Evolutionary conservation across 2,329 filamentous ascomycete genomes (phyloP).

Genomic region (Calonectria ilicicola): DNA sequence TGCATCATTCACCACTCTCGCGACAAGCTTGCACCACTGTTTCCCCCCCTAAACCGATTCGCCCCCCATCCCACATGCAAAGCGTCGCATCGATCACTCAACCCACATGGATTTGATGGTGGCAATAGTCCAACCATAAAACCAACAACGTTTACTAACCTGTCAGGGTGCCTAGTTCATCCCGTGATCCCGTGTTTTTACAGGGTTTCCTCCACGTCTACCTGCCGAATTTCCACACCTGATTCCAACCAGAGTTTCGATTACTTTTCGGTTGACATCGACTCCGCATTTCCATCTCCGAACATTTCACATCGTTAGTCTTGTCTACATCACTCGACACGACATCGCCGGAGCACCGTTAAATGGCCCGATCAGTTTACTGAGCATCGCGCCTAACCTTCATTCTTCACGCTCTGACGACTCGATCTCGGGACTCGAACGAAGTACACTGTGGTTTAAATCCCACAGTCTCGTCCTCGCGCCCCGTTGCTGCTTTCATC

Average conservation of each 20-base stretch:
- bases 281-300: not conserved
- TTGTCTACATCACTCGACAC: conserved; percentile 31
- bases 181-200: not conserved
- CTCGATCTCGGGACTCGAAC: conserved; percentile 16
- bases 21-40: not conserved
- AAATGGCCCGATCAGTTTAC: conserved; percentile 49
- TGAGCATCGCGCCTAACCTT: conserved; percentile 37
- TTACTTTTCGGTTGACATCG: conserved; percentile 5
- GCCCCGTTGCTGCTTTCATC: conserved; percentile 31
- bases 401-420: conserved; percentile 21
- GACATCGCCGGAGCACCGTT: conserved; percentile 38
- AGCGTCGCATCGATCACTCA: not conserved
- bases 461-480: conserved; percentile 25
- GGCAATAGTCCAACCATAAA: not conserved
- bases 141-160: not conserved
- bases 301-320: conserved; percentile 27
- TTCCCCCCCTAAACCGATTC: not conserved
- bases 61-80: not conserved
- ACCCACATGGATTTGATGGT: not conserved
- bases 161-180: conserved; percentile 7
- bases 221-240: not conserved
- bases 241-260: not conserved
- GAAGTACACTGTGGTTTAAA: conserved; percentile 32
- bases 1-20: not conserved
- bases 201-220: not conserved